Base-by-base conservation (phyloP, 2,329 filamentous ascomycete species). In the Aureobasidium sp. region DNA sequence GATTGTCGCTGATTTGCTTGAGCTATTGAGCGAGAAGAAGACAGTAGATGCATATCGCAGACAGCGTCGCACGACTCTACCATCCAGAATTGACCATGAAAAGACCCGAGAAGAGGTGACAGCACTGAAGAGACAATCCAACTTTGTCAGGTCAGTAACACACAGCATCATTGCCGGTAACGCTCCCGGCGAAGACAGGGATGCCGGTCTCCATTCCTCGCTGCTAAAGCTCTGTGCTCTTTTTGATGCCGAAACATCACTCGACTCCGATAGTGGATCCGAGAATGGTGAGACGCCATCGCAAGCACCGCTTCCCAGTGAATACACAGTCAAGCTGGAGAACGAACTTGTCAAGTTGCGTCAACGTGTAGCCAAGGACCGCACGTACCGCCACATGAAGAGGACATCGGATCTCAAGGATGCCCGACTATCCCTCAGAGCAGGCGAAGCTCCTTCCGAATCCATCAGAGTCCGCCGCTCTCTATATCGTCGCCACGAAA, bases 51-150 rank as follows among this genome's bases (percentile, higher is more conserved):
- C 63, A 6, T 60, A 62, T 20, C 57, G 57, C 27, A 61, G 25
- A 42, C 63, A 66, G 34, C 62, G 64, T n/a, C 56, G 63, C 15
- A 63, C 62, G 22, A 64, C 64, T 14, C 56, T 66, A 12, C 64
- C 64, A 9, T 58, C 56, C 17, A 52, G 63, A n/a, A 61, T 66
- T 14, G 44, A 62, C 42, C 49, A 63, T 25, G 59, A 64, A 12
- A 56, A 63, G 29, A 57, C 56, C 34, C 25, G 58, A 2, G 62
- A 58, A 14, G 55, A 58, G n/a, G n/a, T 64, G 20, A 63, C 63
- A 29, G 56, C 62, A 20, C 47, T 65, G 42, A 63, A 58, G 37
- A 56, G 64, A 44, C 61, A 62, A 44, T 65, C 64, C 22, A 57
- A 55, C 37, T 51, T 65, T 25, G 63, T 65, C 55, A 61, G 51